Evolutionary conservation across 2,329 filamentous ascomycete genomes (phyloP), one percentile per base, ranked within the genome.

Genomic region (Fusarium sp.): DNA sequence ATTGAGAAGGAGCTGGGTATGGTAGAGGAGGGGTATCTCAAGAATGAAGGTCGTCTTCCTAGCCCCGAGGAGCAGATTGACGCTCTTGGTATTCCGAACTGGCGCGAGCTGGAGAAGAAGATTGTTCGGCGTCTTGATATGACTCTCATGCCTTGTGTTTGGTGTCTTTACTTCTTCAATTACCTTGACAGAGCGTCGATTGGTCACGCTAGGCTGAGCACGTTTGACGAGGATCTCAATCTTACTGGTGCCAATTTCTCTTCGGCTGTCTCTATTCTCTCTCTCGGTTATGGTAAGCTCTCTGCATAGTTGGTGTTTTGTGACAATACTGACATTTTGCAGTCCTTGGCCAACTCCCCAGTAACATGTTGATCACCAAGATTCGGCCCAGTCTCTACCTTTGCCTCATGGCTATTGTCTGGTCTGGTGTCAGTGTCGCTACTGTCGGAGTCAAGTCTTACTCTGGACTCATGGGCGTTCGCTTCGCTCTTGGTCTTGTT

Each of bases 151-250:
- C 65, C 65, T 6, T 68, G 65, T 42, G 54, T 68, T 3, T 68
- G 65, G 65, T 68, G 65, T 17, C 65, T 68, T 11, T 68, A 68
- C 39, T 68, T 68, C 39, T 68, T 68, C 54, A 68, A 68, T n/a
- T 68, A 68, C 7, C 63, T 68, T 2, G 65, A 68, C n/a, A 61
- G 65, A 62, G 65, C 65, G 1, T 68, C 65, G 0, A 68, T 68
- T 7, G 65, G 65, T 6, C 65, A 68, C 8, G 65, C 65, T 1
- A 49, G 65, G 11, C 7, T 68, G 1, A 68, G 65, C 31, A 33
- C 39, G 3, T 68, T 68, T 5, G 65, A 68, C 7, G 35, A 20
- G 1, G 65, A 68, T 14, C 11, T 68, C 6, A 66, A 59, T 3
- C 31, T 68, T 9, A 28, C 24, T 1, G 65, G 63, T 15, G 15